Evolutionary conservation across 2,329 filamentous ascomycete species (phyloP).

Genomic region (Stagonosporopsis cucurbitacearum): DNA sequence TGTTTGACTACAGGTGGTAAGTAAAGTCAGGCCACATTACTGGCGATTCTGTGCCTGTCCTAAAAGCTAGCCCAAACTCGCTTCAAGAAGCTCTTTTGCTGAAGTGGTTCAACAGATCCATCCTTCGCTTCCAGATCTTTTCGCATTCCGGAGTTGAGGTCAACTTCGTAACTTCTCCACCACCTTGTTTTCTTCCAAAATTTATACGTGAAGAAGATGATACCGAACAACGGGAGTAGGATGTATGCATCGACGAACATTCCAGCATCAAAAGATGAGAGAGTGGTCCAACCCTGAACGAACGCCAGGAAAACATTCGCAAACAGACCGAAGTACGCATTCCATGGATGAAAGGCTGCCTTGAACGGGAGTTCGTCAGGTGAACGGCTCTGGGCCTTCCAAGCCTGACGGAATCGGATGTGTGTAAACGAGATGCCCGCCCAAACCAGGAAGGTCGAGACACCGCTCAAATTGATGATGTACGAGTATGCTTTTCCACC

Average conservation of each 20-base stretch:
- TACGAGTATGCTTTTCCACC: conserved; percentile 70
- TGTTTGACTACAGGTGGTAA: background rate
- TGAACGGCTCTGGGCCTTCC: conserved; percentile 50
- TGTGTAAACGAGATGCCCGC: conserved; percentile 73
- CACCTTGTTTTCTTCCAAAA: conserved; percentile 50
- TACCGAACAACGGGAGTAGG: conserved; percentile 57
- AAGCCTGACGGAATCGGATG: conserved; percentile 72
- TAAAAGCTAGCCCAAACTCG: conserved; percentile 23
- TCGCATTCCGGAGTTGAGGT: conserved; percentile 48
- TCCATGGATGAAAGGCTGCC: conserved; percentile 57
- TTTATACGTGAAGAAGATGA: conserved; percentile 58
- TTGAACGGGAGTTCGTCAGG: conserved; percentile 57
- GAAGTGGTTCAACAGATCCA: conserved; percentile 10
- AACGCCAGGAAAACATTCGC: conserved; percentile 60
- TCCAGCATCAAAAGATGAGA: conserved; percentile 59
- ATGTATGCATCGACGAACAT: conserved; percentile 63
- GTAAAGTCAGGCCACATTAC: background rate
- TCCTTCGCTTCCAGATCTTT: conserved; percentile 45
- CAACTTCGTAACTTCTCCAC: conserved; percentile 46
- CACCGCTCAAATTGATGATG: conserved; percentile 73
- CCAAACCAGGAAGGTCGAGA: conserved; percentile 76
- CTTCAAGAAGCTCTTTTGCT: conserved; percentile 25
- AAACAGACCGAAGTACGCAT: conserved; percentile 57
- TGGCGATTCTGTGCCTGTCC: background rate
- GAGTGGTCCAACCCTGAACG: conserved; percentile 61